Base-by-base conservation (phyloP, 176 grass and related monocot genomes). In the Typha latifolia region DNA sequence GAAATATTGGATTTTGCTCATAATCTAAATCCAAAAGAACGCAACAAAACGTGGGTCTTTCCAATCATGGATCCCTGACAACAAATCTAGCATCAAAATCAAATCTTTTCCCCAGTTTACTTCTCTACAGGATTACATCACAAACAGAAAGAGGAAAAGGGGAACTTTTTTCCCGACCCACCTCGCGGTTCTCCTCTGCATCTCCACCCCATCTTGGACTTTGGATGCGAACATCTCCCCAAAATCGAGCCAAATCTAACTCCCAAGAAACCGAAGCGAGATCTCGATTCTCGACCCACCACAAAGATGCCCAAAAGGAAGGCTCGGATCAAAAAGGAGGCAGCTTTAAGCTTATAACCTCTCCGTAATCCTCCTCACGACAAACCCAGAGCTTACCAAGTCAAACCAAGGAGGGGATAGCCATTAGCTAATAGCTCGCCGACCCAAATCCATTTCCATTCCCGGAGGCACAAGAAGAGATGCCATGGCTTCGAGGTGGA, bases 131-230 rank as follows among this genome's bases (percentile, higher is more conserved):
- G 23, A 4, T 29, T 52, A 26, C 31, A 63, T 26, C 5, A 0
- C 53, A 24, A 21, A 14, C 20, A 50, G 3, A 18, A 21, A 23
- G 1, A 55, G 51, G 0, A 34, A 62, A 51, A 43, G 27, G 27
- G 27, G 3, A 29, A 29, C 27, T 29, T 3, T 29, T 29, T 3
- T 29, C 27, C 27, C 2, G 3, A 10, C 34, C 19, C 37, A 87
- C 84, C 84, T 93, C 64, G 51, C 80, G 3, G 76, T 75, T 62
- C 89, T 61, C 73, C 89, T 67, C 86, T 82, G 85, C 89, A 93
- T 85, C 89, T 93, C 89, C 69, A 93, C 78, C 73, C 80, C 89
- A 75, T 85, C 81, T 80, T 87, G 88, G 61, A 67, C 88, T 67
- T 76, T 72, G 63, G 85, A 82, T 65, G 72, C 72, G 26, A 88